These are phyloP conservation scores for Tolypocladium pustulatum DNA, from an alignment of 2,329 filamentous ascomycete species.

Conservation along the genomic window DNA sequence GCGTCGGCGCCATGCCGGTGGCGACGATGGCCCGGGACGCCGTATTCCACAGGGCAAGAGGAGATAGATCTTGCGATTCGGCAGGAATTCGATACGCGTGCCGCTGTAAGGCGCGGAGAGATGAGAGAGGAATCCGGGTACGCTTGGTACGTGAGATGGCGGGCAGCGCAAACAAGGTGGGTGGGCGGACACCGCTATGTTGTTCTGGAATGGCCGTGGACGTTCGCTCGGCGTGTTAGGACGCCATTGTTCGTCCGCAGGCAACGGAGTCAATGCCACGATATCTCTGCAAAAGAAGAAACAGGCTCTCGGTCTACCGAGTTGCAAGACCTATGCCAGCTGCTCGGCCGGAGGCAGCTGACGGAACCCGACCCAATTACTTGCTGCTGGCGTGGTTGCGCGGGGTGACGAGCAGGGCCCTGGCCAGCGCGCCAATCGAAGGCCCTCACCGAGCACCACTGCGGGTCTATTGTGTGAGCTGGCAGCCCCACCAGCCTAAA, in stretches of 20 bases:
- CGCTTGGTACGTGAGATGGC: not conserved
- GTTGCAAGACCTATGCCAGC: not conserved
- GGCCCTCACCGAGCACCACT: not conserved
- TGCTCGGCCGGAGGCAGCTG: not conserved
- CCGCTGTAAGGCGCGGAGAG: not conserved
- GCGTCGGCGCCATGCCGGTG: conserved; percentile 49
- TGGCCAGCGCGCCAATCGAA: not conserved
- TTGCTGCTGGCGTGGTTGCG: conserved; percentile 1
- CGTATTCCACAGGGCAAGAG: conserved; percentile 11
- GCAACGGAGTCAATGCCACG: not conserved
- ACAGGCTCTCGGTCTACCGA: not conserved
- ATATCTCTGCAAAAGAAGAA: not conserved
- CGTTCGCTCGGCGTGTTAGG: not conserved
- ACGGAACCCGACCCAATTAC: not conserved
- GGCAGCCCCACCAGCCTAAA: not conserved
- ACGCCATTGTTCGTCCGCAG: not conserved
- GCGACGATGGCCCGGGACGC: conserved; percentile 12
- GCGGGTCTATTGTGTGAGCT: not conserved
- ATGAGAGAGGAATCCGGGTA: not conserved
- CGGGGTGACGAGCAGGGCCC: conserved; percentile 3
- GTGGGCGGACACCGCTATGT: not conserved
- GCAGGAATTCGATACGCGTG: not conserved
- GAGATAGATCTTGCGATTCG: not conserved
- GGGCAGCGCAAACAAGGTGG: not conserved
- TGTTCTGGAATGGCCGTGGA: not conserved